Base-by-base conservation (phyloP, 225 moss, liverwort and hornwort genomes). In the Polytrichum commune region DNA sequence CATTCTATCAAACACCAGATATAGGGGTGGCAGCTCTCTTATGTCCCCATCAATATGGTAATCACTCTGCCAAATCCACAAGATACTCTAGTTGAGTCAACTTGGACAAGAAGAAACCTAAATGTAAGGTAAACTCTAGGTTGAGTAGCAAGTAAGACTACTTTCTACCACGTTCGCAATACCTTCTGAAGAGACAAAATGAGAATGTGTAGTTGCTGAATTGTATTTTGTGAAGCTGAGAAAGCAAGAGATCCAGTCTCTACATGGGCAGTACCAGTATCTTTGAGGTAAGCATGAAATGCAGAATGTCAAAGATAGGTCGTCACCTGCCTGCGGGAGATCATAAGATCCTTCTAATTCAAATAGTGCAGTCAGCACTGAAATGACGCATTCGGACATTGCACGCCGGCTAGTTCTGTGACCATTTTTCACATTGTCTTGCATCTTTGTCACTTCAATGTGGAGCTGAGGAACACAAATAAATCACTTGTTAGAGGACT, bases 311-410 rank as follows among this genome's bases (percentile, higher is more conserved):
- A 72, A 75, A 74, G 74, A 68, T 74, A 72, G 77, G 54, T 78
- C 76, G 97, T 94, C 91, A 95, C 97, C 90, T 95, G 95, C 95
- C 95, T 98, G 89, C 78, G 95, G 95, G 70, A 91, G 83, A 66
- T 91, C 83, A 84, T 95, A 98, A 66, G 81, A 81, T 70, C 95
- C 97, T 81, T 98, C 92, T 76, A 93, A 75, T 62, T 78, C 78
- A 77, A 73, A 74, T 79, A 95, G 78, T 6, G 97, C 83, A 71
- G 77, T 79, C 28, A 85, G 84, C 58, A 98, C 87, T 61, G 85
- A 73, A 71, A 88, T 66, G 35, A 98, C 72, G 66, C 88, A 84
- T 69, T 91, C 76, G 53, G 88, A 81, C 65, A 93, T 68, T 63
- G 91, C 77, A 69, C 78, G 70, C 71, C 85, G 85, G 63, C 73